Conservation (phyloP, 306 rosid genomes). For the Elaeagnus macrophylla region DNA sequence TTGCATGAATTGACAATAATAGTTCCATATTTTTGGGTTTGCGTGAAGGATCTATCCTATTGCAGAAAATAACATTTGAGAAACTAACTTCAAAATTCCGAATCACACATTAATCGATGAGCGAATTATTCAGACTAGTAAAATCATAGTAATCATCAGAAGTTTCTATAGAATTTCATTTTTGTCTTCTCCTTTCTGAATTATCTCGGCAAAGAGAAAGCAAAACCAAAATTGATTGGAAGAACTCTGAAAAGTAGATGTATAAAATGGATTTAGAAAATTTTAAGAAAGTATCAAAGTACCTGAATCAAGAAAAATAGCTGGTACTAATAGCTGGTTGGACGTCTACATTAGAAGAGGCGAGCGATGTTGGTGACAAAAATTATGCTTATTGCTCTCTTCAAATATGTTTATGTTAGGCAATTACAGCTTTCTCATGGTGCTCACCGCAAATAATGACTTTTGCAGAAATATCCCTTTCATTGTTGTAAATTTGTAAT, state of each 20-base stretch:
- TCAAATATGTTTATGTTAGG: neutral
- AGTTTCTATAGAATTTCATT: neutral
- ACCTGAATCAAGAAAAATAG: constrained; percentile 27
- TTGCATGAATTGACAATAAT: neutral
- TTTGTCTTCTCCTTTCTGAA: neutral
- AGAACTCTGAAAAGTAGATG: neutral
- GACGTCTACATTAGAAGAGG: constrained; percentile 8
- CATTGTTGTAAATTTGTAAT: neutral
- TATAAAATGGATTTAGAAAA: neutral
- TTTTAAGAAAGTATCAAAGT: constrained; percentile 11
- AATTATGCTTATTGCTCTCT: constrained; percentile 22
- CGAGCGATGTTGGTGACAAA: constrained; percentile 16
- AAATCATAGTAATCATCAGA: neutral
- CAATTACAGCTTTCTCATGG: constrained; percentile 5
- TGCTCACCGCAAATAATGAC: neutral
- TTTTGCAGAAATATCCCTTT: neutral
- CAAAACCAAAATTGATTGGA: neutral
- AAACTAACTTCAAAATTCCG: neutral
- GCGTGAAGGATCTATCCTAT: constrained; percentile 4
- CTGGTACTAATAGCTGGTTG: constrained; percentile 13
- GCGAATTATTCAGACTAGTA: neutral
- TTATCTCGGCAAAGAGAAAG: constrained; percentile 5
- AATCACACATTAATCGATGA: neutral
- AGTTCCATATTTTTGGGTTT: constrained; percentile 3
- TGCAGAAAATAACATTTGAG: neutral